phyloP scores from a whole-genome alignment of 2,329 filamentous ascomycete species.

The Fusarium stilboides region DNA sequence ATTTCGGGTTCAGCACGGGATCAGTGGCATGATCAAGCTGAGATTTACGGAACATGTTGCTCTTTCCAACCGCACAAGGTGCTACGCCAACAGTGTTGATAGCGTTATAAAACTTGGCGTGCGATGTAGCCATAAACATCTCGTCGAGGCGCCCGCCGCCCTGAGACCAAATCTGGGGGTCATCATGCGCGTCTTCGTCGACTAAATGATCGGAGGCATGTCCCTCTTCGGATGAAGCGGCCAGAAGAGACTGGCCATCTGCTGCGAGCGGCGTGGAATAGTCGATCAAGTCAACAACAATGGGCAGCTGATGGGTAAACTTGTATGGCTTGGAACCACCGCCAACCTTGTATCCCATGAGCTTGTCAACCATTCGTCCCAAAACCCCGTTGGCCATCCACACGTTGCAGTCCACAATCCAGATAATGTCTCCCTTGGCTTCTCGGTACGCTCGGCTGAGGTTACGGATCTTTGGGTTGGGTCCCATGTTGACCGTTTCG shows the following conservation, averaged over 20 bases:
- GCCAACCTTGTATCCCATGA: constrained; percentile 75
- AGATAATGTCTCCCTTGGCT: constrained; percentile 88
- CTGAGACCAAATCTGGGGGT: constrained; percentile 54
- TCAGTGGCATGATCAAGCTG: constrained; percentile 84
- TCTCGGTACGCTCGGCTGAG: constrained; percentile 94
- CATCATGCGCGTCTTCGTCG: constrained; percentile 39
- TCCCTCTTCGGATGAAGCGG: constrained; percentile 52
- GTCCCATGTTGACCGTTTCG: constrained; percentile 78
- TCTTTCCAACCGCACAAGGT: constrained; percentile 96
- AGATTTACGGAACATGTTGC: constrained; percentile 96
- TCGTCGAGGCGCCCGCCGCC: constrained; percentile 92
- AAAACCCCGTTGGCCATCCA: constrained; percentile 87
- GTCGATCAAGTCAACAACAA: constrained; percentile 81
- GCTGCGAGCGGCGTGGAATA: constrained; percentile 41
- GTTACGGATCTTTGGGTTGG: constrained; percentile 98
- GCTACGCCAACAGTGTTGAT: constrained; percentile 95
- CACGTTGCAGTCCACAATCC: constrained; percentile 97
- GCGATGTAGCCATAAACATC: constrained; percentile 92
- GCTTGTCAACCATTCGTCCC: constrained; percentile 89
- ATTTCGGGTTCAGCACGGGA: constrained; percentile 61
- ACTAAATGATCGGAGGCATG: constrained; percentile 39
- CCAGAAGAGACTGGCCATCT: constrained; percentile 53
- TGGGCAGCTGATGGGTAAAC: constrained; percentile 93
- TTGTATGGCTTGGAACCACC: constrained; percentile 77
- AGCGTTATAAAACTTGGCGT: constrained; percentile 97